A percentile compares a stretch with the other conserved stretches of the same genome.
phyloP scores from a whole-genome alignment of 2,329 filamentous ascomycete species.

The Stagonosporopsis chrysanthemi region DNA sequence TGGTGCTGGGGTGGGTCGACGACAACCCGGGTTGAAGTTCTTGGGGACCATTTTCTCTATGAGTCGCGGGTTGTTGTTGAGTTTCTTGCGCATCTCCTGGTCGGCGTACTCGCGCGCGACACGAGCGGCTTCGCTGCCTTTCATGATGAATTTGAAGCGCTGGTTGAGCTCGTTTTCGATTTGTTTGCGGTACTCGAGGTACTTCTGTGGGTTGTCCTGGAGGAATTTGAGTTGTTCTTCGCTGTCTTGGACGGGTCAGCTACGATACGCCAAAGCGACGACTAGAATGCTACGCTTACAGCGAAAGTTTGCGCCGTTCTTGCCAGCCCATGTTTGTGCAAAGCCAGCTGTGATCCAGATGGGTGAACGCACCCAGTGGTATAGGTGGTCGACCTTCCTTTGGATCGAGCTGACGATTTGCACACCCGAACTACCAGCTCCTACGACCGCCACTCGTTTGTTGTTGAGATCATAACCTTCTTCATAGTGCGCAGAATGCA shows the following conservation, averaged over 20 bases:
- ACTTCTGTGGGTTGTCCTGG: slow-evolving; percentile 52
- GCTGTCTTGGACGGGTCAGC: slow-evolving; percentile 39
- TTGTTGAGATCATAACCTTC: slow-evolving; percentile 46
- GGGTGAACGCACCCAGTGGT: slow-evolving; percentile 54
- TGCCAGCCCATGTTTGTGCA: slow-evolving; percentile 56
- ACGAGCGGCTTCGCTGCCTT: slow-evolving; percentile 56
- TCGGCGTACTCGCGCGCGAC: slow-evolving; percentile 52
- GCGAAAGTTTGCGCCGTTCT: slow-evolving; percentile 57
- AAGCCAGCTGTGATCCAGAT: slow-evolving; percentile 60
- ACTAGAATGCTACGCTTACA: slow-evolving; percentile 37
- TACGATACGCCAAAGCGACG: not conserved
- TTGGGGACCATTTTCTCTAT: slow-evolving; percentile 57
- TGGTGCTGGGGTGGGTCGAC: slow-evolving; percentile 33
- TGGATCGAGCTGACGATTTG: slow-evolving; percentile 55
- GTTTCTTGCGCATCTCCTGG: slow-evolving; percentile 52
- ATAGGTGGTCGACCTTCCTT: slow-evolving; percentile 48
- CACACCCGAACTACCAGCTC: slow-evolving; percentile 52
- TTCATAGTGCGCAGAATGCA: slow-evolving; percentile 55
- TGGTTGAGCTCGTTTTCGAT: slow-evolving; percentile 61
- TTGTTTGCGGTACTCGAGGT: slow-evolving; percentile 57
- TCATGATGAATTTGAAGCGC: slow-evolving; percentile 62
- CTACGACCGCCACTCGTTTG: slow-evolving; percentile 54
- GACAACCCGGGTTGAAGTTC: slow-evolving; percentile 41
- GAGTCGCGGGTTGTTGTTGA: slow-evolving; percentile 50
- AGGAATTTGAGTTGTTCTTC: slow-evolving; percentile 52